Evolutionary conservation across 2,329 filamentous ascomycete species (phyloP), one percentile per base, ranked within the genome.

Genomic region (Aspergillus unguis): DNA sequence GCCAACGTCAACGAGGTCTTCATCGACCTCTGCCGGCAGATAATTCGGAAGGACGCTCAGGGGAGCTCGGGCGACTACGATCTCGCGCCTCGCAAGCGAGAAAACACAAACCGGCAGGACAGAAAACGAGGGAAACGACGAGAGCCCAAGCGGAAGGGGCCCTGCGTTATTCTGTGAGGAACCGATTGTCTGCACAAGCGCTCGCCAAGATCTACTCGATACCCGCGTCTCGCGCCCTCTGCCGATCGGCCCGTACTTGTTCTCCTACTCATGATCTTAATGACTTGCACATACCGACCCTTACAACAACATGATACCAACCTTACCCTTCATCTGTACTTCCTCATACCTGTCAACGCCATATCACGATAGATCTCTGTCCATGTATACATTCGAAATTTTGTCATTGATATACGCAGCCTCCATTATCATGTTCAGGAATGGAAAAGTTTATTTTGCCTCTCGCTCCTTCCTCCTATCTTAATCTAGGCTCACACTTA

Each of bases 1-100:
- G 88, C 87, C 58, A 96, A 96, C 62, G 91, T 96, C 11, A 90
- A 95, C 62, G 91, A 95, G 69, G 89, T 92, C 43, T 96, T 95
- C 71, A 76, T 89, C 60, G 88, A 94, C 69, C 80, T 95, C 51
- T 92, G 88, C 66, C 82, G 88, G 55, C 89, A 94, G 70, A 90
- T 95, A 74, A 83, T 94, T 53, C 80, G 85, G 56, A 88, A 85
- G 63, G 88, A 92, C 56, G 62, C 72, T 35, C 66, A 73, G 52
- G 65, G 69, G 9, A 72, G 67, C 40, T 60, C 68, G 45, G 62
- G 68, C 27, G 52, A 53, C 23, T 62, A 57, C 23, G 64, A 62
- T 6, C 58, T 63, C 37, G 55, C 59, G 5, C 53, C 53, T n/a
- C 65, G 69, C 40, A 72, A 71, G 57, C 65, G 69, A 29, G 71